Conservation (phyloP, 2,329 filamentous ascomycete genomes). For the Zymoseptoria brevis region DNA sequence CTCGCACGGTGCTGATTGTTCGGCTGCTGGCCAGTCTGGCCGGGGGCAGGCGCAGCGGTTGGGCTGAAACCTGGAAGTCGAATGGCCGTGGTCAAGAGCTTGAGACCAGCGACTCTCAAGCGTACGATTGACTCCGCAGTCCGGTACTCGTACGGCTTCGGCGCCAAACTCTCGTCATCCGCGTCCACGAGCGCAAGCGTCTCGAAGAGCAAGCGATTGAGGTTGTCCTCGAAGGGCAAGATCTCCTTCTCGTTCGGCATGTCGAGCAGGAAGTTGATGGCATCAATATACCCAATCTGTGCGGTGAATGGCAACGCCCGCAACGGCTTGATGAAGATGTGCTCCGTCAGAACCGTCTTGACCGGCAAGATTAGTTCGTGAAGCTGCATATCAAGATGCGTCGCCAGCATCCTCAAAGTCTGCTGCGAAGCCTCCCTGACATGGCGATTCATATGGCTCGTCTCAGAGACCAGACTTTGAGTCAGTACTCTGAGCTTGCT, state of each 20-base stretch:
- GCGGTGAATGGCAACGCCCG: slow-evolving; percentile 86
- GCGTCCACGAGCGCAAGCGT: slow-evolving; percentile 90
- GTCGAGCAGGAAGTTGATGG: slow-evolving; percentile 88
- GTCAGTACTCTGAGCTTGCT: slow-evolving; percentile 68
- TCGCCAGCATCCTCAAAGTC: slow-evolving; percentile 72
- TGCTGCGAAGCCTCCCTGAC: slow-evolving; percentile 81
- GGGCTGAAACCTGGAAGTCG: slow-evolving; percentile 85
- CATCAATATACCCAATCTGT: slow-evolving; percentile 97
- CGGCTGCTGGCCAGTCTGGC: slow-evolving; percentile 39
- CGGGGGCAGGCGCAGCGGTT: slow-evolving; percentile 29
- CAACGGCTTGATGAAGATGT: slow-evolving; percentile 91
- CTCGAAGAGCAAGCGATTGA: slow-evolving; percentile 86
- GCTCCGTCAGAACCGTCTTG: slow-evolving; percentile 79
- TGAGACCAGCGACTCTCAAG: slow-evolving; percentile 86
- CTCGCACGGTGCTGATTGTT: slow-evolving; percentile 47
- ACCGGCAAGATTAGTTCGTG: slow-evolving; percentile 85
- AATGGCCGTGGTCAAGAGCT: slow-evolving; percentile 87
- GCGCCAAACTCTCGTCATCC: slow-evolving; percentile 81
- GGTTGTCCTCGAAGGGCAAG: slow-evolving; percentile 81
- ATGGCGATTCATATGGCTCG: slow-evolving; percentile 92
- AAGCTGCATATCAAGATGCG: slow-evolving; percentile 67
- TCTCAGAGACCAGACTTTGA: slow-evolving; percentile 74
- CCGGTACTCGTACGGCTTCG: slow-evolving; percentile 88
- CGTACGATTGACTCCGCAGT: slow-evolving; percentile 94
- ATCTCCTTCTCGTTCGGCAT: slow-evolving; percentile 68